Evolutionary conservation across 73 alveolate genomes (phyloP).

Genomic region (Tetrahymena borealis): DNA sequence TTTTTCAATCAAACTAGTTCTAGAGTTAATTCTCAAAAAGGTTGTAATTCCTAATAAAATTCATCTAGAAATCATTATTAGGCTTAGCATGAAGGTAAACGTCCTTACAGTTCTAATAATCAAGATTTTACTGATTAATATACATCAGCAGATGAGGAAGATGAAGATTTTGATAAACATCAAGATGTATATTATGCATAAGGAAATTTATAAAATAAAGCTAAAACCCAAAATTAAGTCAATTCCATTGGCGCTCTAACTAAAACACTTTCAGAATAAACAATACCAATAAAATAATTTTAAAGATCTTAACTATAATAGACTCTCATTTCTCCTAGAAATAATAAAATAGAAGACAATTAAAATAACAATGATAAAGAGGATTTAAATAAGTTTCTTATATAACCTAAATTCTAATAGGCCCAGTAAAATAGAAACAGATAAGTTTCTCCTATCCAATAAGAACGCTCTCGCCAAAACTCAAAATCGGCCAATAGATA

Average conservation of each 20-base stretch:
- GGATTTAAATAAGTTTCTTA: not conserved
- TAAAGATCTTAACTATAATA: not conserved
- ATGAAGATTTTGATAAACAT: not conserved
- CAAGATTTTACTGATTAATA: not conserved
- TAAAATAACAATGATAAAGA: not conserved
- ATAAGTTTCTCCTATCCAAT: not conserved
- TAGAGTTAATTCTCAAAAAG: not conserved
- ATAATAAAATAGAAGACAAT: not conserved
- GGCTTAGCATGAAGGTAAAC: not conserved
- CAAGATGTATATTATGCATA: not conserved
- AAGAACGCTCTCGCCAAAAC: not conserved
- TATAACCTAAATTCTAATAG: not conserved
- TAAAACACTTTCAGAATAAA: not conserved
- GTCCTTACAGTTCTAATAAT: not conserved
- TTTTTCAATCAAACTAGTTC: not conserved
- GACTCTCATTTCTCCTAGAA: not conserved
- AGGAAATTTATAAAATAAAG: not conserved
- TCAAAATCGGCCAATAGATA: not conserved
- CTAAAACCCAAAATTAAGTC: no score
- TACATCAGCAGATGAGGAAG: not conserved
- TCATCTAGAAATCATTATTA: not conserved
- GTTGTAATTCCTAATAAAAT: not conserved
- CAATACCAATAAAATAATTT: not conserved
- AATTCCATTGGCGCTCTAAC: no score
- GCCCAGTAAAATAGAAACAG: not conserved